Evolutionary conservation across 352 stramenopile genomes (phyloP).

Genomic region (Phytophthora sansomeana): DNA sequence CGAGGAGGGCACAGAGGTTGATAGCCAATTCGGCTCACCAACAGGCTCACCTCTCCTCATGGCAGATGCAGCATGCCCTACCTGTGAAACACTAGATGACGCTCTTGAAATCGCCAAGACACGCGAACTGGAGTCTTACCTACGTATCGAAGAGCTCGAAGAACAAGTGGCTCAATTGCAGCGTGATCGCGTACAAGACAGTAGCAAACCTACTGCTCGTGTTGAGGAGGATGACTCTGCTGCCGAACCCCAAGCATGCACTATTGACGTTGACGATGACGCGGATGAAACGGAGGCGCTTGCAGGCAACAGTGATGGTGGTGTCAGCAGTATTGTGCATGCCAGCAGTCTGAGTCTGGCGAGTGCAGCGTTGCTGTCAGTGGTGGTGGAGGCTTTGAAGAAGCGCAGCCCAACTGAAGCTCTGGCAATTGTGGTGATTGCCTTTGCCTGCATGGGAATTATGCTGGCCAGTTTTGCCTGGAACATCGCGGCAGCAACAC

Average conservation of each 20-base stretch:
- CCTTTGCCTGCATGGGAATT: conserved; percentile 28
- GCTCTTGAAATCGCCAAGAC: conserved; percentile 40
- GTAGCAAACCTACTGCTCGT: conserved; percentile 1
- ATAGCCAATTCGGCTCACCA: conserved; percentile 33
- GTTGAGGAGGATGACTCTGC: conserved; percentile 1
- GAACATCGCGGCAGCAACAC: conserved; percentile 38
- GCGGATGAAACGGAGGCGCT: conserved; percentile 35
- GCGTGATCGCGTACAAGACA: conserved; percentile 16
- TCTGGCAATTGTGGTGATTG: conserved; percentile 33
- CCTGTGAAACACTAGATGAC: conserved; percentile 42
- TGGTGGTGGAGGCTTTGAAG: conserved; percentile 39
- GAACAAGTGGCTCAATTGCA: conserved; percentile 26
- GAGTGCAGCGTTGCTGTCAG: conserved; percentile 35
- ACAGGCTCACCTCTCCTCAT: conserved; percentile 26
- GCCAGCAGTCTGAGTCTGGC: conserved; percentile 30
- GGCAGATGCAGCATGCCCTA: conserved; percentile 31
- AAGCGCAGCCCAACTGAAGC: conserved; percentile 36
- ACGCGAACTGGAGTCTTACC: conserved; percentile 35
- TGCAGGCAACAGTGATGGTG: conserved; percentile 15
- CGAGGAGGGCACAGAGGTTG: conserved; percentile 32
- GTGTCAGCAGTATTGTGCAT: conserved; percentile 10
- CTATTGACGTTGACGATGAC: conserved; percentile 32
- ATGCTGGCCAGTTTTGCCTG: conserved; percentile 40
- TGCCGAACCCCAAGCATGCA: conserved; percentile 14
- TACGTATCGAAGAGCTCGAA: conserved; percentile 51